Evolutionary conservation across 2,329 filamentous ascomycete species (phyloP).

Genomic region (Septoria linicola): DNA sequence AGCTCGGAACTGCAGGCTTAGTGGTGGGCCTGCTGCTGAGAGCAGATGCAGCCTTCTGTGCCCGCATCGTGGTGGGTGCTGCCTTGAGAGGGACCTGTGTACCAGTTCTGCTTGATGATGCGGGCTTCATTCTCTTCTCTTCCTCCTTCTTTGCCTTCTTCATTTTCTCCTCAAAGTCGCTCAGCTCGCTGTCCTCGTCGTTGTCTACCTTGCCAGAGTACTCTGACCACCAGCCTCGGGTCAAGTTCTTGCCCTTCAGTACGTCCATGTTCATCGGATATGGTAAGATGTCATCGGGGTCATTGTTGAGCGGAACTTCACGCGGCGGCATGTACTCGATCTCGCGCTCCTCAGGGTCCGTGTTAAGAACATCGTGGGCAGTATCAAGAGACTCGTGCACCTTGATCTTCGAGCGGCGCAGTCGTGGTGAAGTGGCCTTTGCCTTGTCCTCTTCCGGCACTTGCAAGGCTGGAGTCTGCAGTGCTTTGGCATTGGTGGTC

Average conservation of each 20-base stretch:
- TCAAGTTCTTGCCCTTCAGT: constrained; percentile 55
- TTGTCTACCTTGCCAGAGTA: constrained; percentile 64
- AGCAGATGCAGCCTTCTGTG: constrained; percentile 51
- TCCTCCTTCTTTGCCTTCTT: constrained; percentile 26
- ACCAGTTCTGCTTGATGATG: constrained; percentile 14
- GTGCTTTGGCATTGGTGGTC: constrained; percentile 88
- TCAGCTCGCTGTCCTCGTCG: constrained; percentile 55
- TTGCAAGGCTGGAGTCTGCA: constrained; percentile 62
- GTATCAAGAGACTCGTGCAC: constrained; percentile 54
- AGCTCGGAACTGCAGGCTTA: constrained; percentile 40
- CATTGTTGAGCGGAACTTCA: constrained; percentile 48
- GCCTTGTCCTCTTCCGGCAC: constrained; percentile 44
- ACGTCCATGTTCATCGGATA: constrained; percentile 31
- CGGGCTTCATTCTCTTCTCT: constrained; percentile 27
- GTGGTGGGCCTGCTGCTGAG: constrained; percentile 37
- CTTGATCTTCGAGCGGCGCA: constrained; percentile 56
- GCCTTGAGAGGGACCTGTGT: constrained; percentile 13
- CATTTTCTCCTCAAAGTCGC: constrained; percentile 63
- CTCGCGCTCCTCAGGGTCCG: constrained; percentile 60
- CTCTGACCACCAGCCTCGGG: constrained; percentile 51
- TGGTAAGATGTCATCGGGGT: constrained; percentile 36
- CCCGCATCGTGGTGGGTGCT: constrained; percentile 53
- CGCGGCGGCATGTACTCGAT: constrained; percentile 87
- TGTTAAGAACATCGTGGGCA: constrained; percentile 23
- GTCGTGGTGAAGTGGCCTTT: constrained; percentile 60